phyloP scores from a whole-genome alignment of 148 eudicot genomes.

The Rhododendron ferrugineum region DNA sequence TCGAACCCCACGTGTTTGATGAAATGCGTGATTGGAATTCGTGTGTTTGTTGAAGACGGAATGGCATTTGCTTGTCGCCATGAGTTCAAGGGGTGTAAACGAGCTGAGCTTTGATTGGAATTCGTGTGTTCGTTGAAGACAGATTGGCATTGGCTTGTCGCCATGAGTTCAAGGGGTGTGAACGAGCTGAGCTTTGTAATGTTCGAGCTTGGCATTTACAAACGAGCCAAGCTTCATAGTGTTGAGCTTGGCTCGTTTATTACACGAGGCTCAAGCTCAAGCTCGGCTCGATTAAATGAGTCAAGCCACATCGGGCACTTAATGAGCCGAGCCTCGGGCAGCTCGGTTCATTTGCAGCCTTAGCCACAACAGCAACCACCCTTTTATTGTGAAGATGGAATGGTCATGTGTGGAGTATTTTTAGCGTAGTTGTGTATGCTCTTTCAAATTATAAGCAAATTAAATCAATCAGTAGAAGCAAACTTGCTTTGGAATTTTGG shows the following conservation, averaged over 20 bases:
- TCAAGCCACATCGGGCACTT: no score
- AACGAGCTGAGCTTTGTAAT: background rate
- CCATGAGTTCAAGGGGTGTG: background rate
- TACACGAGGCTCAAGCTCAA: background rate
- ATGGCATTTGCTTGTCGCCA: background rate
- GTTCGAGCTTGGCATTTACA: no score
- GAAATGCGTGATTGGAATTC: conserved; percentile 23
- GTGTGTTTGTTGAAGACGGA: background rate
- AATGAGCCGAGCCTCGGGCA: no score
- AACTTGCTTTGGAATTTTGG: background rate
- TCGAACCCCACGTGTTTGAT: conserved; percentile 37
- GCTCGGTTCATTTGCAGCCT: no score
- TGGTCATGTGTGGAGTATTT: background rate
- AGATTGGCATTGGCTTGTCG: background rate
- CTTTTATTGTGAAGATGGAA: background rate
- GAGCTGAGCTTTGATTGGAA: background rate
- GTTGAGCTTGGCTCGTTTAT: background rate
- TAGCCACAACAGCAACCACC: no score
- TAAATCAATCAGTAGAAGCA: background rate
- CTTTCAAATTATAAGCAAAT: background rate
- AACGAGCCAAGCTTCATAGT: no score
- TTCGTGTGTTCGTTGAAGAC: background rate
- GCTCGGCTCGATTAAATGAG: background rate
- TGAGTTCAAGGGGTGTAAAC: no score
- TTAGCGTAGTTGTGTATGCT: background rate